Evolutionary conservation across 2,329 filamentous ascomycete genomes (phyloP).

Genomic region (Chaetomium sp.): DNA sequence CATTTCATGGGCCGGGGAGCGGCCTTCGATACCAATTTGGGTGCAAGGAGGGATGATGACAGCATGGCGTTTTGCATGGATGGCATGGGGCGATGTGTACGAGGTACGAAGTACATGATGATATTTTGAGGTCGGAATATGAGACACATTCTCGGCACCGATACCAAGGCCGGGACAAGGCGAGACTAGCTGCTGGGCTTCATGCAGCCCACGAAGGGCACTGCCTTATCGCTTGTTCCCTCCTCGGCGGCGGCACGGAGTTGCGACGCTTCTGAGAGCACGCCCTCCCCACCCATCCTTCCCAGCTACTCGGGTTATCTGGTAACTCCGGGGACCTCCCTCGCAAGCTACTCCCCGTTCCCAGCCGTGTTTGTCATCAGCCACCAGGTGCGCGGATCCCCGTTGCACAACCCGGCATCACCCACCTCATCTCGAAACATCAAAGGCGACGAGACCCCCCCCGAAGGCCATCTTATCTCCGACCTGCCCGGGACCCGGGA

Average conservation of each 20-base stretch:
- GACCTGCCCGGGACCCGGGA: conserved; percentile 2
- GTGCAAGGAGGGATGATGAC: conserved; percentile 2
- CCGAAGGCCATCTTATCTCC: background rate
- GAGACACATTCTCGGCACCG: conserved; percentile 1
- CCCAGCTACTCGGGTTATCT: background rate
- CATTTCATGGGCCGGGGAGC: background rate
- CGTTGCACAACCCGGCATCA: background rate
- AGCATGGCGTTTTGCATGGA: conserved; percentile 16
- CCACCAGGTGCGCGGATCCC: background rate
- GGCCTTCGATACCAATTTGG: conserved; percentile 17
- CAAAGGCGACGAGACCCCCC: background rate
- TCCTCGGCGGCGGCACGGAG: background rate
- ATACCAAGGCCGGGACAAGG: background rate
- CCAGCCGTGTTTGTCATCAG: background rate
- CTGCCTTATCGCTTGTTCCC: background rate
- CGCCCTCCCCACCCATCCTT: background rate
- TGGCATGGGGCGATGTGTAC: conserved; percentile 4
- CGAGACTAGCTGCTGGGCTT: background rate
- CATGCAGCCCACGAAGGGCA: background rate
- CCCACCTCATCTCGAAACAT: background rate
- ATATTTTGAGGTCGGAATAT: background rate
- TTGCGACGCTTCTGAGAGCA: background rate
- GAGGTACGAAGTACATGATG: background rate
- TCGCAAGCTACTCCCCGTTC: background rate
- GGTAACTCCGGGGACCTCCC: background rate